Base-by-base conservation (phyloP, 768 basidiomycete genomes). In the Russula sp. region DNA sequence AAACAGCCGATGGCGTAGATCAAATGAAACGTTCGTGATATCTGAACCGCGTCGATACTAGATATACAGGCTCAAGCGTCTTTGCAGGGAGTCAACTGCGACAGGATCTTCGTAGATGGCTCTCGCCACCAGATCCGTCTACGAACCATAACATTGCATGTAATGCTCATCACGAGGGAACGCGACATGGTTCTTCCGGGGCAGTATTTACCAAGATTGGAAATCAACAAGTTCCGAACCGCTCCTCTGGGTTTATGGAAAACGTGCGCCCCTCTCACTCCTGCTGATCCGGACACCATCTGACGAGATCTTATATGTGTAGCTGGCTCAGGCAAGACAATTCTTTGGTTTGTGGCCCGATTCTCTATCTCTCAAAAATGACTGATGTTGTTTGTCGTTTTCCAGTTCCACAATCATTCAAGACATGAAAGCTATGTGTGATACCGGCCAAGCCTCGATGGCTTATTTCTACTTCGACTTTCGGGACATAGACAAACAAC, bases 251-350 rank as follows among this genome's bases (percentile, higher is more conserved):
- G 34, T 63, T 7, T 30, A 59, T 13, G 62, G 62, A 54, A 59
- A 59, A 32, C 56, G 62, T 63, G 14, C 3, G 62, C 24, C 13
- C 13, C 13, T 30, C n/a, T 10, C 26, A 24, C 28, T 16, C 16
- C 4, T 36, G 36, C n/a, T 13, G 2, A 8, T 10, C 5, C 26
- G 3, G 14, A 5, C 9, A 20, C 3, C 34, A 2, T 13, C 24
- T 22, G n/a, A 58, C 20, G 8, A 5, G 3, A n/a, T 28, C n/a
- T 16, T 26, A 1, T 18, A 3, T 36, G 14, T 13, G n/a, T 52
- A 61, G 62, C 55, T 30, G 62, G 62, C 20, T 42, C 62, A 2
- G 62, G 62, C 5, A 63, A 63, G 38, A 63, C 20, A 4, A 40
- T 44, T 13, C 57, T 63, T 7, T 59, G 62, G 62, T 63, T 22